Conservation (phyloP, 257 asterid species). For the Thymus quinquecostatus region DNA sequence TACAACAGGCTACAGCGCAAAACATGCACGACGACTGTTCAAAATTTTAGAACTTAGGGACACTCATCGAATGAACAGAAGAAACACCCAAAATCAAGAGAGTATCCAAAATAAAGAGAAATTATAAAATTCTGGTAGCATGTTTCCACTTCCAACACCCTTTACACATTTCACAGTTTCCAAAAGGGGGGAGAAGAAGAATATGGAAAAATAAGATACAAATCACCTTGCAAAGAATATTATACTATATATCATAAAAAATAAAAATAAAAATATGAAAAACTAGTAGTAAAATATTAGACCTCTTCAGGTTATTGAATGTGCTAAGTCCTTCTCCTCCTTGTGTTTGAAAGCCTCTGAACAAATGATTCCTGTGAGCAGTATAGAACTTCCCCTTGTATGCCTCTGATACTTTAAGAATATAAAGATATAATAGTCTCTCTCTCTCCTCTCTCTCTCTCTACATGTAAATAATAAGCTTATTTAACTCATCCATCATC, state of each 20-base stretch:
- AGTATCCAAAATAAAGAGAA: constrained; percentile 29
- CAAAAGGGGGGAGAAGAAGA: constrained; percentile 20
- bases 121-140: constrained; percentile 17
- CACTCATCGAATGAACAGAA: background rate
- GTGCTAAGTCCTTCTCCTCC: constrained; percentile 32
- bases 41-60: too few species aligned
- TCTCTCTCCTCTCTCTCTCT: constrained; percentile 36
- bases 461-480: constrained; percentile 26
- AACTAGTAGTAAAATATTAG: constrained; percentile 14
- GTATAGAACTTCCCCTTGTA: constrained; percentile 39
- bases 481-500: background rate
- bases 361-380: constrained; percentile 28
- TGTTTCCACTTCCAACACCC: constrained; percentile 32
- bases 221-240: constrained; percentile 55
- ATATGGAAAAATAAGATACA: constrained; percentile 35
- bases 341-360: constrained; percentile 30
- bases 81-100: background rate
- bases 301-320: constrained; percentile 37
- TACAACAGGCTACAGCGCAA: too few species aligned
- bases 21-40: too few species aligned
- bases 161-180: constrained; percentile 40
- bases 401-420: constrained; percentile 31
- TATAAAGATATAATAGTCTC: constrained; percentile 25
- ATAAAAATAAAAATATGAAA: constrained; percentile 17
- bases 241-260: constrained; percentile 26